Conservation (phyloP, 345 rosid species). For the Turritis glabra region DNA sequence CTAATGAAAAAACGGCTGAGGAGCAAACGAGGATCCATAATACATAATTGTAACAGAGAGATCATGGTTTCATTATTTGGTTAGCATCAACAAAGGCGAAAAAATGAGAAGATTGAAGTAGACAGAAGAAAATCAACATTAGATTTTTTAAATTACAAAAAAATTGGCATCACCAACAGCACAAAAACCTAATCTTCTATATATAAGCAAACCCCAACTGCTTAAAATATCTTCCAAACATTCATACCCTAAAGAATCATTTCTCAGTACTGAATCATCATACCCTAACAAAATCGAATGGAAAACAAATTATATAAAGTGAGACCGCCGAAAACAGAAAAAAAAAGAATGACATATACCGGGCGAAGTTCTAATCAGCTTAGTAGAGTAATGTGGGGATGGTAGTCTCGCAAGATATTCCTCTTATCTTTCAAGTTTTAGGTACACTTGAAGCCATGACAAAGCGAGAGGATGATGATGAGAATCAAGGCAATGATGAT, state of each 20-base stretch:
- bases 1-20: no score
- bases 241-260: no score
- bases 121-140: background rate
- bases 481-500: no score
- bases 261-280: background rate
- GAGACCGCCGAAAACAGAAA: no score
- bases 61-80: background rate
- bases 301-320: no score
- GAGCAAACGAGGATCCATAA: background rate
- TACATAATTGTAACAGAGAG: background rate
- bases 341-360: no score
- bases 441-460: no score
- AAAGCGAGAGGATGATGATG: no score
- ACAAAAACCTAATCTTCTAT: conserved; percentile 8
- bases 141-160: background rate
- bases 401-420: no score
- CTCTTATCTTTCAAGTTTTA: no score
- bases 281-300: background rate
- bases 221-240: conserved; percentile 11
- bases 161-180: conserved; percentile 5
- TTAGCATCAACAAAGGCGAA: background rate
- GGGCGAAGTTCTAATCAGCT: no score
- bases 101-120: background rate
- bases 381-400: no score
- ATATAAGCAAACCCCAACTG: conserved; percentile 16